Conservation (phyloP, 192 early-diverging fungal genomes). For the Jimgerdemannia flammicorona region DNA sequence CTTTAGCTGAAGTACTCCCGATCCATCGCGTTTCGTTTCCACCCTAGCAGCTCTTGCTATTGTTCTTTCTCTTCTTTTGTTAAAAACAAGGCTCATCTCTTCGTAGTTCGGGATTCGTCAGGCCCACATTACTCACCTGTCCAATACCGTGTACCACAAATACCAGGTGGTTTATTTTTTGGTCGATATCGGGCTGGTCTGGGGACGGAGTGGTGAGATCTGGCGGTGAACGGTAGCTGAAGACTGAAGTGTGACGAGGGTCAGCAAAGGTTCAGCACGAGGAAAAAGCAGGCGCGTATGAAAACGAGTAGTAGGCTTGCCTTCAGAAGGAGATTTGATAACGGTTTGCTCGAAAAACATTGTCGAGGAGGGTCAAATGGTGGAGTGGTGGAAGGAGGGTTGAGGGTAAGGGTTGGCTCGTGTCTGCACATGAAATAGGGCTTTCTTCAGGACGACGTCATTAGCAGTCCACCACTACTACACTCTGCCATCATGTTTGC, state of each 20-base stretch:
- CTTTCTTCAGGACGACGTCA: no score
- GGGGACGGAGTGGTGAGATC: not conserved
- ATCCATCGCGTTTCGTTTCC: no score
- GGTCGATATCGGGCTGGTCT: conserved; percentile 6
- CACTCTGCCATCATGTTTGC: not conserved
- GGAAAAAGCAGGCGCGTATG: not conserved
- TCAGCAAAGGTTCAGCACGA: not conserved
- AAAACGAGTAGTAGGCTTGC: not conserved
- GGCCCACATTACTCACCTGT: conserved; percentile 10
- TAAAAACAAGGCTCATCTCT: not conserved
- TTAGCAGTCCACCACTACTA: no score
- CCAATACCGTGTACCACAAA: conserved; percentile 39
- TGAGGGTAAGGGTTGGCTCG: not conserved
- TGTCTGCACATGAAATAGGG: no score
- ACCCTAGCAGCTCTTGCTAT: not conserved
- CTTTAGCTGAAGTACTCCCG: no score
- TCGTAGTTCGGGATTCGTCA: no score
- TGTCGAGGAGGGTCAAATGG: not conserved
- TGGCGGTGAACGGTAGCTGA: not conserved
- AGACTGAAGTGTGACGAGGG: no score
- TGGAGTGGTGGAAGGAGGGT: not conserved
- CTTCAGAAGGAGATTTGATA: not conserved
- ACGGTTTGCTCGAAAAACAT: not conserved
- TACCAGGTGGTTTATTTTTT: conserved; percentile 28
- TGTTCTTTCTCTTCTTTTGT: not conserved